Base-by-base conservation (phyloP, 202 grass and related monocot species). In the Zizania palustris region DNA sequence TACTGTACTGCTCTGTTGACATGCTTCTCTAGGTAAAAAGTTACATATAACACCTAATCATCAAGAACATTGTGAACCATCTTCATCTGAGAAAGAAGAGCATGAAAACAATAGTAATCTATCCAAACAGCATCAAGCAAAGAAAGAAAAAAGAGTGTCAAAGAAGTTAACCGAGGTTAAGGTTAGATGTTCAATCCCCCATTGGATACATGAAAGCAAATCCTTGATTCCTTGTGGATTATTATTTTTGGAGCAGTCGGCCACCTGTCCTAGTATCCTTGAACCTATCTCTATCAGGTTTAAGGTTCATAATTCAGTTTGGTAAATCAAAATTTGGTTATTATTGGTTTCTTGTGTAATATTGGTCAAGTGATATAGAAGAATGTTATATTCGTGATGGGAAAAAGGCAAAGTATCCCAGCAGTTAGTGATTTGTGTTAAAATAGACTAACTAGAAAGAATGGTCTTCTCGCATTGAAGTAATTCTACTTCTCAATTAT, bases 131-230 rank as follows among this genome's bases (percentile, higher is more conserved):
- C 51, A 57, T 58, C 57, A 36, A 4, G 3, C 53, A 14, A 62
- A 45, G 80, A 46, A 88, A 69, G 80, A 40, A 73, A 90, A 73
- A 65, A 38, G 28, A 34, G 50, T 67, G 16, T 50, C 80, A 35
- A 79, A 86, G 35, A 90, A 66, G 83, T 78, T 22, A 28, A 13
- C 77, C 16, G 82, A 86, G 75, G 63, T 74, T 82, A 84, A 86
- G 89, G 91, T 90, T 48, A 75, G 62, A 38, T 70, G 9, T 67
- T 44, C 58, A 20, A 80, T 53, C 69, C 13, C 34, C 65, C 33
- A 21, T 38, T 64, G 74, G 72, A 71, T 36, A n/a, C 69, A 40
- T 75, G 18, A 67, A 65, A 55, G 19, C 12, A 38, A 28, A 28
- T 28, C 28, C n/a, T n/a, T n/a, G n/a, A 58, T 5, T 20, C 37